phyloP scores from a whole-genome alignment of 441 rosid genomes.

The Cnidoscolus chayamansa region DNA sequence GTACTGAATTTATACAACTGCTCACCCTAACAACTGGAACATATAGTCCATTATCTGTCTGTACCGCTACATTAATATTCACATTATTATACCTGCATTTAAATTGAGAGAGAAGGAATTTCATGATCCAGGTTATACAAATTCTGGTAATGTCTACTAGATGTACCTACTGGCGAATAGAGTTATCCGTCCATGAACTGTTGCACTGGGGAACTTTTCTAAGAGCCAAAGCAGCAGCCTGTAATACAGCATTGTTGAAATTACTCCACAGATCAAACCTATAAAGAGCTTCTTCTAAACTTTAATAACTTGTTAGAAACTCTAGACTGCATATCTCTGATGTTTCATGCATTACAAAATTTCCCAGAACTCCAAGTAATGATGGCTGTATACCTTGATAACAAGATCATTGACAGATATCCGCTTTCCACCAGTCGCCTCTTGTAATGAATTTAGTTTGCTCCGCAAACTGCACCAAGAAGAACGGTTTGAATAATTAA shows the following conservation, averaged over 20 bases:
- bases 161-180: conserved; percentile 78
- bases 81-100: conserved; percentile 63
- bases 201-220: conserved; percentile 92
- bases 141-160: neutral
- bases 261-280: conserved; percentile 7
- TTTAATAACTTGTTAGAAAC: neutral
- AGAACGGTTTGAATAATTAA: conserved; percentile 22
- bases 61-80: conserved; percentile 81
- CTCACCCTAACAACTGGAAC: conserved; percentile 83
- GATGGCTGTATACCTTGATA: conserved; percentile 56
- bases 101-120: conserved; percentile 13
- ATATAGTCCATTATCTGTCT: conserved; percentile 84
- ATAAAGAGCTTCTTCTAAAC: neutral
- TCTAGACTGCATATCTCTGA: neutral
- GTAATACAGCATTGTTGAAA: conserved; percentile 21
- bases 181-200: conserved; percentile 93
- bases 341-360: neutral
- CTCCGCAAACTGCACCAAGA: conserved; percentile 58
- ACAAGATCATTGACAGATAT: conserved; percentile 90
- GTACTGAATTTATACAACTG: conserved; percentile 12
- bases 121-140: neutral
- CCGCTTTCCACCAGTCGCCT: conserved; percentile 83
- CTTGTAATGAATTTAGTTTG: conserved; percentile 77
- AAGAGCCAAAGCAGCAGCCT: conserved; percentile 98
- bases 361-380: neutral